Evolutionary conservation across 2,329 filamentous ascomycete species (phyloP).

Genomic region (Hymenoscyphus repandus): DNA sequence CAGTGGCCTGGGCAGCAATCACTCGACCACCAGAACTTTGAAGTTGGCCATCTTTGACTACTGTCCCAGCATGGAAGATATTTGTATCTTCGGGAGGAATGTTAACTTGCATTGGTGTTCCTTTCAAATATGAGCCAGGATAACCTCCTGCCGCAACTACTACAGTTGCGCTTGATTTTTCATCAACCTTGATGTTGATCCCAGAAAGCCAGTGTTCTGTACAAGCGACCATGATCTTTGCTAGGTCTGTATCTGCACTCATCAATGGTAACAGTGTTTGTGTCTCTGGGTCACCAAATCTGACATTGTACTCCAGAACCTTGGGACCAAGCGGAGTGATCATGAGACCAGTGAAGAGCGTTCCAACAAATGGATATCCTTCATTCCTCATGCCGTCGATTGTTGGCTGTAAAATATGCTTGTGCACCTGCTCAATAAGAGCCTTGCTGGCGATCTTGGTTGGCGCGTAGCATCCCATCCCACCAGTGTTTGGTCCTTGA

Average conservation of each 20-base stretch:
- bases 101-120: slow-evolving; percentile 52
- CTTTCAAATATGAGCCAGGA: slow-evolving; percentile 79
- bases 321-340: slow-evolving; percentile 77
- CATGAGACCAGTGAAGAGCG: slow-evolving; percentile 90
- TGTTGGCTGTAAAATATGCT: slow-evolving; percentile 81
- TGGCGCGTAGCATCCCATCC: slow-evolving; percentile 97
- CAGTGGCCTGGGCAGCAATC: slow-evolving; percentile 83
- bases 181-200: slow-evolving; percentile 61
- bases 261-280: slow-evolving; percentile 80
- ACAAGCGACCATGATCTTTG: slow-evolving; percentile 83
- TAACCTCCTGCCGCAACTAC: slow-evolving; percentile 93
- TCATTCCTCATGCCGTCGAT: slow-evolving; percentile 84
- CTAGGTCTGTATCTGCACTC: slow-evolving; percentile 73
- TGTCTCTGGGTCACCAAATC: slow-evolving; percentile 88
- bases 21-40: slow-evolving; percentile 83
- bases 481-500: slow-evolving; percentile 86
- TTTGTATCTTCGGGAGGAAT: slow-evolving; percentile 49
- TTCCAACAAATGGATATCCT: slow-evolving; percentile 65
- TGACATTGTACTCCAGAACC: slow-evolving; percentile 87
- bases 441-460: slow-evolving; percentile 70
- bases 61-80: slow-evolving; percentile 92
- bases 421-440: slow-evolving; percentile 73
- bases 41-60: slow-evolving; percentile 56
- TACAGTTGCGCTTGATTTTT: slow-evolving; percentile 78
- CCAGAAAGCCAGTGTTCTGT: slow-evolving; percentile 68